Evolutionary conservation across 2,329 filamentous ascomycete species (phyloP).

Genomic region (Beauveria rudraprayagi): DNA sequence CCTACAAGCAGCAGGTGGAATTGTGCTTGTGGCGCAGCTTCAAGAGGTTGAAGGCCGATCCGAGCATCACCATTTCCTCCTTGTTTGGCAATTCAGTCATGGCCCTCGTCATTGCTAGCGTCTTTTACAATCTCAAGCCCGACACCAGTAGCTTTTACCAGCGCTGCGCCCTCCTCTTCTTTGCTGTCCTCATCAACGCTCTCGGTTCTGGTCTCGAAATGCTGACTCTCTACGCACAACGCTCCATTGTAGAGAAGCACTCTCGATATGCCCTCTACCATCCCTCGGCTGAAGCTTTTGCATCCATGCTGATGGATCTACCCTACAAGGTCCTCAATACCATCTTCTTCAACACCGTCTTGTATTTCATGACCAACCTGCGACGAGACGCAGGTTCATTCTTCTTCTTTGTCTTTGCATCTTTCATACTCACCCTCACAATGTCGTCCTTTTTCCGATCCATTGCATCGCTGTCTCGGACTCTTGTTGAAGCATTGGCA

Average conservation of each 20-base stretch:
- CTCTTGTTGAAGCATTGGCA: no score
- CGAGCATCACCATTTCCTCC: conserved; percentile 38
- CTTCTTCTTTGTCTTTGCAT: no score
- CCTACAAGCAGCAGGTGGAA: neutral
- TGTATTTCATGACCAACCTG: conserved; percentile 42
- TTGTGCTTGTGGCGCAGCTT: neutral
- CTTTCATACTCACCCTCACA: no score
- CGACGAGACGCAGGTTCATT: conserved; percentile 22
- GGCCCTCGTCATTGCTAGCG: conserved; percentile 52
- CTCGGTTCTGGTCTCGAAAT: conserved; percentile 18
- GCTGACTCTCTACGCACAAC: conserved; percentile 15
- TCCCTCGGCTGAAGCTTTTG: conserved; percentile 17
- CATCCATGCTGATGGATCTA: conserved; percentile 24
- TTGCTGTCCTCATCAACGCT: conserved; percentile 25
- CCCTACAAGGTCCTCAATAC: conserved; percentile 28
- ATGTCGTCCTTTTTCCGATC: no score
- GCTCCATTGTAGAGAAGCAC: conserved; percentile 22
- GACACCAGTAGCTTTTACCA: conserved; percentile 50
- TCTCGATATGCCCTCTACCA: conserved; percentile 25
- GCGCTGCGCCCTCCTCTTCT: conserved; percentile 21
- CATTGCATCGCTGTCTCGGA: no score
- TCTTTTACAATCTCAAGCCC: conserved; percentile 54
- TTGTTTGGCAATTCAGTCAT: conserved; percentile 26
- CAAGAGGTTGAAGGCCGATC: conserved; percentile 42
- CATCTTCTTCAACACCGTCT: conserved; percentile 32